Base-by-base conservation (phyloP, 1,284 basidiomycete genomes). In the Ustilago cynodontis region DNA sequence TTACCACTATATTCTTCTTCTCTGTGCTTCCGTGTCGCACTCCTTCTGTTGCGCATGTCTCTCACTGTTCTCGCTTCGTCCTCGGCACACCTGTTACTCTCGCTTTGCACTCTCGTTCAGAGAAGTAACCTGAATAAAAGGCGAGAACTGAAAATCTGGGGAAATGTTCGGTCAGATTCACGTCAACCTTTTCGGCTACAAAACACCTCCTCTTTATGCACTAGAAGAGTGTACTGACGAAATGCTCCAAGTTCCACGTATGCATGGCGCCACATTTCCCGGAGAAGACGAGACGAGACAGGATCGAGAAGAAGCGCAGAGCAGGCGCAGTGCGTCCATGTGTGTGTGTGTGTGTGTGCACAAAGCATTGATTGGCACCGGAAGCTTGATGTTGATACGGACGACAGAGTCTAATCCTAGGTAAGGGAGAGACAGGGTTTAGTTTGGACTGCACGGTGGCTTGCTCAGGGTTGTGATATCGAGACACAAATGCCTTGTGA, bases 141-240 rank as follows among this genome's bases (percentile, higher is more conserved):
- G 4, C 10, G 14, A 56, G 5, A 39, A 26, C 13, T 20, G 52
- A 45, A 68, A 58, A 53, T 49, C 59, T 68, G 65, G 65, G 65
- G 65, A 68, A 68, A 58, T 62, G 31, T 35, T 41, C 65, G 65
- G 59, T 43, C 10, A 62, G 49, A 54, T 59, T 59, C 49, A 43
- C 45, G 59, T 37, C 39, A 24, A 49, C 47, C 11, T 14, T 43
- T 43, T 49, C 22, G 47, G 24, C 47, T 26, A 49, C 47, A 24
- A 49, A 49, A 51, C 37, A 29, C 54, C 14, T 43, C 20, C 20
- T 22, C 50, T 33, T 33, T 33, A 52, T 5, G 28, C 50, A 33
- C 29, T 52, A 18, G 28, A 52, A 6, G 1, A 35, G 50, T 33
- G 31, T 35, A 29, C 8, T 33, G 24, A 49, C 16, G 6, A 11